Evolutionary conservation across 2,329 filamentous ascomycete genomes (phyloP), one percentile per base, ranked within the genome.

Genomic region (Neodidymelliopsis sp.): DNA sequence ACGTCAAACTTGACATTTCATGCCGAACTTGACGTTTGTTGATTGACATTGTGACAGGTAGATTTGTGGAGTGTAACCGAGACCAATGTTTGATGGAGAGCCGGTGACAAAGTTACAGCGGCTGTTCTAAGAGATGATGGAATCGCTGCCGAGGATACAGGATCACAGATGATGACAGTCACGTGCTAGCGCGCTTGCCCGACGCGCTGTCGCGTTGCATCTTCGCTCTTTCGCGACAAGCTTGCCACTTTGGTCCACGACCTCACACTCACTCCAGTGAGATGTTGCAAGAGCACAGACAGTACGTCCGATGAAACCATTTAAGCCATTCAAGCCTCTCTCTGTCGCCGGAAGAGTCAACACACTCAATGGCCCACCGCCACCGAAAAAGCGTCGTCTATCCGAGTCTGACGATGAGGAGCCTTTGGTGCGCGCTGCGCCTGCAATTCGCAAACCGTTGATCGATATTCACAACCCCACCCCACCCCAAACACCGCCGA

Each of bases 341-440:
- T 60, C 65, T 3, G 65, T 74, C 29, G 61, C 64, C 7, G 63
- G 66, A 16, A 62, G 66, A 28, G 57, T 65, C 16, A 56, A 51
- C 12, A 34, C 55, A 4, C 46, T 51, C 20, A 51, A 47, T 40
- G 43, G 54, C 34, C 59, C 66, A 44, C 75, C 74, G 36, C 72
- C 74, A n/a, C 51, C 59, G 10, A 78, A 78, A 62, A 76, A 72
- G 57, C 69, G 74, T 33, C 70, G 75, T 36, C 69, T 74, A 24
- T 74, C 70, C 30, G 57, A 63, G 11, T 56, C 55, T 35, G 63
- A 73, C 29, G 33, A 63, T 62, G 28, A 62, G 2, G 48, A 64
- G 6, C 41, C 58, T 25, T 57, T 47, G 18, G 27, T 31, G 31
- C 39, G 43, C n/a, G 35, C 42, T 23, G 36, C 66, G 10, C 49